Base-by-base conservation (phyloP, 306 rosid genomes). In the Inga laurina region DNA sequence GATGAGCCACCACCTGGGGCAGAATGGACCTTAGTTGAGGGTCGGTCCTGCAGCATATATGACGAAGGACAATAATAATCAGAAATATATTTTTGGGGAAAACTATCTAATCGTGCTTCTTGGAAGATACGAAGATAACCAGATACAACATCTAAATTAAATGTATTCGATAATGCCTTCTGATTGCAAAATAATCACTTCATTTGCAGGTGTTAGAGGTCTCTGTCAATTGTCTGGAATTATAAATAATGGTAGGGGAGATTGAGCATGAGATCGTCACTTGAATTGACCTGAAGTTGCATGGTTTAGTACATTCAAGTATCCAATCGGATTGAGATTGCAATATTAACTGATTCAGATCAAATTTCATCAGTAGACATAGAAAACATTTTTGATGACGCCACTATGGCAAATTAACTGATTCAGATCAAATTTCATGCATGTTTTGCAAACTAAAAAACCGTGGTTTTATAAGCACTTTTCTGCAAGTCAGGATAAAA, bases 1-100 rank as follows among this genome's bases (percentile, higher is more conserved):
- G 99, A 96, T 48, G 99, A 96, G 69, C 98, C 98, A 65, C 99
- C 99, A 35, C 99, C 98, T 5, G 99, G 99, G 62, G 97, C 98
- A 82, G 99, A 81, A 51, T 96, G 99, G 70, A 93, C 98, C 90
- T 96, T 96, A 83, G 99, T 93, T 39, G 99, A 92, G 78, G 99
- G 99, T 67, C 98, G 98, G 88, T 96, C 99, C 99, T 96, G 91
- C 85, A 83, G 41, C 73, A 78, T 41, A 57, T 74, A 77, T 21
- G n/a, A 32, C 44, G 77, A 19, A 27, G 0, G 61, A 77, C 52
- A 39, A 37, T 5, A 79, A 65, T 45, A 84, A 56, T 68, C 67
- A 67, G 27, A 59, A 77, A 70, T 18, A 10, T 70, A 61, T 72
- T 72, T 19, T 15, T 8, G 56, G 12, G 72, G 66, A 66, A 65